phyloP scores from a whole-genome alignment of 2,329 filamentous ascomycete species.

The Penicillium rolfsii region DNA sequence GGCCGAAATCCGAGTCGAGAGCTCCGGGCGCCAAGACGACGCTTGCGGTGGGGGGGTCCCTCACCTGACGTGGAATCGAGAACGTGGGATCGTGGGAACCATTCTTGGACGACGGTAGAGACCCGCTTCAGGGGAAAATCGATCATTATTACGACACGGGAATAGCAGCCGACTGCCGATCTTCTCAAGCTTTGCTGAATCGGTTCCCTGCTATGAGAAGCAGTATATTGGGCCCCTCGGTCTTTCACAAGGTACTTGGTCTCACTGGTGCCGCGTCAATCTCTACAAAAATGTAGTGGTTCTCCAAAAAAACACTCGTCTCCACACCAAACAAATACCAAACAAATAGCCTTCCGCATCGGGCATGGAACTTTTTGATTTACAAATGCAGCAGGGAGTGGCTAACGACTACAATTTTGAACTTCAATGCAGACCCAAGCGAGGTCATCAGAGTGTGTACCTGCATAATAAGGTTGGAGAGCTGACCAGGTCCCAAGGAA shows the following conservation, averaged over 20 bases:
- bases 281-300: background rate
- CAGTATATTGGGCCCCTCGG: too few relatives aligned
- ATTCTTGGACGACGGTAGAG: background rate
- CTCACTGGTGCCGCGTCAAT: background rate
- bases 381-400: too few relatives aligned
- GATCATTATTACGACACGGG: background rate
- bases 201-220: too few relatives aligned
- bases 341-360: background rate
- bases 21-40: slow-evolving; percentile 30
- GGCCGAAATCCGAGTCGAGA: slow-evolving; percentile 22
- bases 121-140: background rate
- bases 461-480: too few relatives aligned
- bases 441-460: too few relatives aligned
- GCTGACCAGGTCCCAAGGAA: too few relatives aligned
- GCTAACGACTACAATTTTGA: too few relatives aligned
- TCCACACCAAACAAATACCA: background rate
- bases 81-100: slow-evolving; percentile 3
- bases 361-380: too few relatives aligned
- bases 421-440: too few relatives aligned
- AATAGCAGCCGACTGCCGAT: background rate
- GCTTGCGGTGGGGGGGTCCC: slow-evolving; percentile 25
- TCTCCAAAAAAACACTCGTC: background rate
- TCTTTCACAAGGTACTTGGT: background rate
- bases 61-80: slow-evolving; percentile 27
- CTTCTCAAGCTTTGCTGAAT: background rate